Evolutionary conservation across 2,329 filamentous ascomycete species (phyloP).

Genomic region (Stachybotrys chartarum): DNA sequence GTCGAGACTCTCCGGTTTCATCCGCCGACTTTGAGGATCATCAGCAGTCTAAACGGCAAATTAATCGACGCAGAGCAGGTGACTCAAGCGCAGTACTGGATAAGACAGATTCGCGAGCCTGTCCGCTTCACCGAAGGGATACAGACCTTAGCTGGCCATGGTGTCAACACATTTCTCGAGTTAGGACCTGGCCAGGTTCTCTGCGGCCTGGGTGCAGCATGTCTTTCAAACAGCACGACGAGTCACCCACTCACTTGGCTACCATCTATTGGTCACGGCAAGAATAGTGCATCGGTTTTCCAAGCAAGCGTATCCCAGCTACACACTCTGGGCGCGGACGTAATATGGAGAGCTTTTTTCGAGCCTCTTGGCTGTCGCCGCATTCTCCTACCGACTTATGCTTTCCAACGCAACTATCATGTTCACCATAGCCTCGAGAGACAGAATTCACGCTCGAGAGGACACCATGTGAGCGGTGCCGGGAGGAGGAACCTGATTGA

Average conservation of each 20-base stretch:
- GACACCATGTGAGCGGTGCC: neutral
- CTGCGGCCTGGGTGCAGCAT: constrained; percentile 18
- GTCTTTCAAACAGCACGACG: constrained; percentile 9
- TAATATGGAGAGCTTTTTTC: constrained; percentile 23
- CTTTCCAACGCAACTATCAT: constrained; percentile 15
- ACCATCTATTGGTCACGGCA: constrained; percentile 14
- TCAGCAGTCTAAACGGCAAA: constrained; percentile 57
- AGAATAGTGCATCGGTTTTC: constrained; percentile 8
- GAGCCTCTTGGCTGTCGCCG: constrained; percentile 15
- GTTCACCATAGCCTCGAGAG: neutral
- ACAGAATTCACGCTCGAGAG: neutral
- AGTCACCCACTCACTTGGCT: constrained; percentile 13
- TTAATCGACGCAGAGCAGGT: constrained; percentile 39
- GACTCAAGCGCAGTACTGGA: constrained; percentile 52
- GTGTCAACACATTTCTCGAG: constrained; percentile 20
- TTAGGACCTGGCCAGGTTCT: constrained; percentile 19
- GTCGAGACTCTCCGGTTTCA: constrained; percentile 29
- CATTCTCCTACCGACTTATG: constrained; percentile 21
- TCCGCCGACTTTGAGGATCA: constrained; percentile 42
- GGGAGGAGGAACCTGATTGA: too few species aligned
- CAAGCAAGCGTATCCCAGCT: constrained; percentile 14
- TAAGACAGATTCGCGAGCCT: constrained; percentile 51
- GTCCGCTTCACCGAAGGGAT: constrained; percentile 49
- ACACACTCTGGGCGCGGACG: constrained; percentile 14
- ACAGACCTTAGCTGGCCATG: constrained; percentile 11